Evolutionary conservation across 331 rosid species (phyloP).

Genomic region (Rhamnella rubrinervis): DNA sequence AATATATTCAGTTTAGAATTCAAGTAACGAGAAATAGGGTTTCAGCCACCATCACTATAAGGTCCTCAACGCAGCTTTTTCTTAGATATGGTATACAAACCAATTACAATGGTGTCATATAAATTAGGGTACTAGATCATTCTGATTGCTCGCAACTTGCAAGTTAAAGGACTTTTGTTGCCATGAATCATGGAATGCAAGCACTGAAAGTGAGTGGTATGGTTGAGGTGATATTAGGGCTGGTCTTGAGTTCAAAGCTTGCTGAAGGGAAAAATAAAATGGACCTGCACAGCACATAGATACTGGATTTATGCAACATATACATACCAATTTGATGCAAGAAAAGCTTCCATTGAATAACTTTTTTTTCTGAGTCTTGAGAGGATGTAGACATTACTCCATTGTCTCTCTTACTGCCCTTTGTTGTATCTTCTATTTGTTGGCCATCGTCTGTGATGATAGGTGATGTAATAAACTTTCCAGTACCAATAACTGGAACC

Average conservation of each 20-base stretch:
- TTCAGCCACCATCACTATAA: background rate
- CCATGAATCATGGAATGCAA: too few relatives aligned
- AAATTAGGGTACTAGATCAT: conserved; percentile 1
- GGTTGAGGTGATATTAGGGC: background rate
- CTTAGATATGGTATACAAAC: background rate
- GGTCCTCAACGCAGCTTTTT: background rate
- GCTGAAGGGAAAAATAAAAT: background rate
- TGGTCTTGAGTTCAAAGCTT: conserved; percentile 1
- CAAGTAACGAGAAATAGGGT: conserved; percentile 2
- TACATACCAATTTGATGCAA: conserved; percentile 85
- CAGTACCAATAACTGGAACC: conserved; percentile 74
- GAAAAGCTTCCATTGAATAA: conserved; percentile 70
- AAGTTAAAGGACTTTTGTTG: conserved; percentile 12
- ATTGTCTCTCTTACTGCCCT: background rate
- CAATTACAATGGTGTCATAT: background rate
- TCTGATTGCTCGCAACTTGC: conserved; percentile 12
- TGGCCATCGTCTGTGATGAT: conserved; percentile 52
- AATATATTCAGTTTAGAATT: background rate
- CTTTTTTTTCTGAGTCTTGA: conserved; percentile 53
- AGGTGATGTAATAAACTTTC: conserved; percentile 65
- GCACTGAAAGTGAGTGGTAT: background rate
- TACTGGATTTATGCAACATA: conserved; percentile 6
- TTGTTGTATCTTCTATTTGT: conserved; percentile 41
- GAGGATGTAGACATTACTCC: conserved; percentile 18
- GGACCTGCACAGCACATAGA: background rate